phyloP scores from a whole-genome alignment of 2,329 filamentous ascomycete genomes.

The Exophiala aquamarina region DNA sequence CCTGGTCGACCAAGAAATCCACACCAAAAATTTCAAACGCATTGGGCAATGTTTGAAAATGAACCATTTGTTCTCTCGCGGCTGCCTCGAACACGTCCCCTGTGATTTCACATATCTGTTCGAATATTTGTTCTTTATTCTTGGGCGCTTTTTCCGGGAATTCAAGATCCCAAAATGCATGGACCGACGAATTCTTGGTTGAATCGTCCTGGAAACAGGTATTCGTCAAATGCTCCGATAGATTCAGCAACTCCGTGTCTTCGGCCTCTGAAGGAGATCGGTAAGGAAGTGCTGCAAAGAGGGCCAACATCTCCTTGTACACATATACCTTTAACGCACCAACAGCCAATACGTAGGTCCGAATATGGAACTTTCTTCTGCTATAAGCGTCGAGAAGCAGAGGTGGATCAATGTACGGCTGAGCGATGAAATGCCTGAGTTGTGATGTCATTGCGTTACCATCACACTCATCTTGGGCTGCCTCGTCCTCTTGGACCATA shows the following conservation, averaged over 20 bases:
- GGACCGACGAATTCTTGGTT: constrained; percentile 56
- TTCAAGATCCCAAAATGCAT: constrained; percentile 71
- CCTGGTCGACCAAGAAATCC: constrained; percentile 78
- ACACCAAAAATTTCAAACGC: constrained; percentile 91
- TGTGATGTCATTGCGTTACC: constrained; percentile 76
- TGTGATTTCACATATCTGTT: constrained; percentile 71
- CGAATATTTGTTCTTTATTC: constrained; percentile 65
- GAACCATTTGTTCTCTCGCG: constrained; percentile 76
- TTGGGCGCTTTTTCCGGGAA: constrained; percentile 33
- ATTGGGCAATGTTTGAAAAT: constrained; percentile 87
- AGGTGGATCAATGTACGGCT: constrained; percentile 90
- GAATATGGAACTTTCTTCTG: constrained; percentile 87
- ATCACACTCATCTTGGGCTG: constrained; percentile 36
- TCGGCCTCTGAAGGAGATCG: constrained; percentile 52
- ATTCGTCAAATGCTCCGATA: constrained; percentile 85
- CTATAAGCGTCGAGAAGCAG: constrained; percentile 66
- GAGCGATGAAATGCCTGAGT: constrained; percentile 91
- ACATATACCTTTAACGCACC: constrained; percentile 81
- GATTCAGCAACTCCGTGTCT: constrained; percentile 48
- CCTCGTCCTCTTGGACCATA: constrained; percentile 32
- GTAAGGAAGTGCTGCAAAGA: constrained; percentile 81
- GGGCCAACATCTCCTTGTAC: constrained; percentile 85
- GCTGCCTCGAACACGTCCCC: constrained; percentile 84
- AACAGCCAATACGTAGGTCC: constrained; percentile 82
- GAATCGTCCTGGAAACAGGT: constrained; percentile 77